Evolutionary conservation across 768 basidiomycete species (phyloP).

Genomic region (Leccinum boreale): DNA sequence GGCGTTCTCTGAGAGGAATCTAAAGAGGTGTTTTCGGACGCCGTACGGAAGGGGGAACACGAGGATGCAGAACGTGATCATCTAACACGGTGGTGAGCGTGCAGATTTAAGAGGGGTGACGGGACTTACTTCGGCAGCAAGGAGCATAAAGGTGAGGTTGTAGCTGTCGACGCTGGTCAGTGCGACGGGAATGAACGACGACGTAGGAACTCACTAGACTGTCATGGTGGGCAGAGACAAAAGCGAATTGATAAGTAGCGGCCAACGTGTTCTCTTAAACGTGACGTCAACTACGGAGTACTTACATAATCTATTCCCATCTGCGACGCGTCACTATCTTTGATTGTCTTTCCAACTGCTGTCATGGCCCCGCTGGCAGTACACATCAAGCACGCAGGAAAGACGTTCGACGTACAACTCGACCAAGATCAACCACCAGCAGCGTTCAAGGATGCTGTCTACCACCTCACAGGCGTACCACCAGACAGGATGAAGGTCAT

Average conservation of each 20-base stretch:
- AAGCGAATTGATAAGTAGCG: conserved; percentile 2
- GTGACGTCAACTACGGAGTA: conserved; percentile 24
- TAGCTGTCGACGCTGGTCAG: conserved; percentile 47
- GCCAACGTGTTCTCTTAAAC: conserved; percentile 15
- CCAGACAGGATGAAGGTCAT: conserved; percentile 95
- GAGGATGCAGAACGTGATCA: conserved; percentile 81
- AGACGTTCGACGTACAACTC: conserved; percentile 65
- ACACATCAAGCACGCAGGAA: conserved; percentile 88
- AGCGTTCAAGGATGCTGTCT: conserved; percentile 81
- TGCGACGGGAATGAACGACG: too few relatives aligned
- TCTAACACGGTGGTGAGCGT: conserved; percentile 35
- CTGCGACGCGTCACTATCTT: conserved; percentile 22
- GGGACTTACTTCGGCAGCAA: conserved; percentile 63
- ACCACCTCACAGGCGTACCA: conserved; percentile 81
- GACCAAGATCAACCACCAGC: conserved; percentile 66
- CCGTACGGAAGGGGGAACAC: conserved; percentile 82
- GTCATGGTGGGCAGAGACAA: conserved; percentile 37
- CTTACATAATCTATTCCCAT: conserved; percentile 33
- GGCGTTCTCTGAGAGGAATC: conserved; percentile 64
- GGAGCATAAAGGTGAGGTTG: conserved; percentile 74
- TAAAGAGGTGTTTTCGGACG: conserved; percentile 66
- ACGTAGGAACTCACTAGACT: conserved; percentile 47
- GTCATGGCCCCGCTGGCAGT: conserved; percentile 70
- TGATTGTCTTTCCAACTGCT: not conserved
- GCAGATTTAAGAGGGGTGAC: not conserved